Base-by-base conservation (phyloP, 345 rosid genomes). In the Laguncularia racemosa region DNA sequence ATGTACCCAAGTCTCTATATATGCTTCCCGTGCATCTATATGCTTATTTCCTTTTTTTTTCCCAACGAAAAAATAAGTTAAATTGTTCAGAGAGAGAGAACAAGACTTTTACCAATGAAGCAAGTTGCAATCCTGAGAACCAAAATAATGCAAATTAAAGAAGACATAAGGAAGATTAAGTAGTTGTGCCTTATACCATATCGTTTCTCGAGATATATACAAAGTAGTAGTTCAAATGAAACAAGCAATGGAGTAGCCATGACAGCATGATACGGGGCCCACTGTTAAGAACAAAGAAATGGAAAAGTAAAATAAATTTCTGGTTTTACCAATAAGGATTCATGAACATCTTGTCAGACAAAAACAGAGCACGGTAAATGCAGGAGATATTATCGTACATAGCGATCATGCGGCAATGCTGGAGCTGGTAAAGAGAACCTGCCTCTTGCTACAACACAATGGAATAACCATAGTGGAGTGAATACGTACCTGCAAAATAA, bases 371-470 rank as follows among this genome's bases (percentile, higher is more conserved):
- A 23, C 5, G 28, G 5, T 6, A 47, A 61, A 21, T 3, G 20
- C 26, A 51, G 16, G 26, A 51, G 4, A 51, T 13, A 19, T 11
- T 53, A 52, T 50, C 79, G 54, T 87, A 85, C 95, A 64, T 78
- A 78, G 16, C 92, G 92, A 76, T 80, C 84, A 61, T 77, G 86
- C 74, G 98, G 96, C 84, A 75, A 56, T 60, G 85, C 62, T 68
- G 98, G 98, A 68, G 96, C 95, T 45, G 98, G 98, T 58, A 91
- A 63, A 11, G 98, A 91, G 80, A 91, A 88, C 74, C 95, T 79
- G 61, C 95, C 91, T 23, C 95, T 86, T 16, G 96, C 88, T 56
- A 76, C 83, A 21, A 81, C 88, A n/a, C 69, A 78, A 71, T 88
- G 98, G 80, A 91, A 91, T 50, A 88, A 46, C 96, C 88, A 85